phyloP scores from a whole-genome alignment of 2,329 filamentous ascomycete species.

The Diplodia scrobiculata region DNA sequence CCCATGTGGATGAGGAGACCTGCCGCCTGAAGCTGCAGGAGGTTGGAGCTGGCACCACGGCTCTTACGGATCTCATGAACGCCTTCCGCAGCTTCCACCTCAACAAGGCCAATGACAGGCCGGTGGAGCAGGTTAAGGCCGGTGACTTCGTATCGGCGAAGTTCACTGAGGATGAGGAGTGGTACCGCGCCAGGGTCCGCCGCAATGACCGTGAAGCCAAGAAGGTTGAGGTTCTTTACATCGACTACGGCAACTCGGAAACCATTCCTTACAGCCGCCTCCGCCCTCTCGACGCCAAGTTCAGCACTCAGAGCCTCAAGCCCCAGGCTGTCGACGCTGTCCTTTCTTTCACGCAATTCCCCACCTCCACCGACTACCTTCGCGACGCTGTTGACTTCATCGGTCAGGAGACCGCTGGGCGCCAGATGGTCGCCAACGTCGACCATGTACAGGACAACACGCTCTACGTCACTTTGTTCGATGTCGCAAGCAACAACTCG shows the following conservation, averaged over 20 bases:
- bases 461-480: conserved; percentile 84
- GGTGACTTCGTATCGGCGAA: conserved; percentile 89
- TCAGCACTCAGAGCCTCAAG: conserved; percentile 72
- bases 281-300: conserved; percentile 80
- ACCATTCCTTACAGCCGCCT: conserved; percentile 81
- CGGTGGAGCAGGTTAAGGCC: conserved; percentile 78
- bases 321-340: conserved; percentile 84
- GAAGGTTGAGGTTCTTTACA: conserved; percentile 86
- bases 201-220: conserved; percentile 87
- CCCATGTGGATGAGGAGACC: conserved; percentile 76
- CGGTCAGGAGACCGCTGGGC: conserved; percentile 70
- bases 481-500: conserved; percentile 65
- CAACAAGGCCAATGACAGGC: conserved; percentile 74
- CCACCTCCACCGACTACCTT: conserved; percentile 78
- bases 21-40: conserved; percentile 89
- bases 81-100: conserved; percentile 90
- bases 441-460: conserved; percentile 81
- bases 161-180: conserved; percentile 85
- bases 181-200: conserved; percentile 90
- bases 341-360: conserved; percentile 86
- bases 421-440: conserved; percentile 83
- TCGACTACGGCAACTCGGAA: conserved; percentile 96
- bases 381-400: conserved; percentile 76
- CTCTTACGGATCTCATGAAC: conserved; percentile 83
- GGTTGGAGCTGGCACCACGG: conserved; percentile 80